Base-by-base conservation (phyloP, 768 basidiomycete genomes). In the Tricholoma saponaceum region DNA sequence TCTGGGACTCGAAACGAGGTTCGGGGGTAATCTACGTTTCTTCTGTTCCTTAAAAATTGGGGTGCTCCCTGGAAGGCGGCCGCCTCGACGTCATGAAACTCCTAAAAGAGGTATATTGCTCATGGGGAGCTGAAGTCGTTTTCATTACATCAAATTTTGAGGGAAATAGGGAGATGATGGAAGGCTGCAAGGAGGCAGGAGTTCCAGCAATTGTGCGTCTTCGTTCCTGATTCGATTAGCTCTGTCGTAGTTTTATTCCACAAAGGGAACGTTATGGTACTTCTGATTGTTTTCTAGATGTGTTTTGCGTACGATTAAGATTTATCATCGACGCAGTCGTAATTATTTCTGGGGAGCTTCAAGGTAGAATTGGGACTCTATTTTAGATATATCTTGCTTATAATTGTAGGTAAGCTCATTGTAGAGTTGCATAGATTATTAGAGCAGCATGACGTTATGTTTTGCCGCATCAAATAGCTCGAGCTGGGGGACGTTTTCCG, bases 1-100 rank as follows among this genome's bases (percentile, higher is more conserved):
- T 92, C 20, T 92, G 90, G 90, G 90, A 92, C 70, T 87, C 85
- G 13, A 91, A 85, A 69, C 79, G 84, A 69, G 88, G 89, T 74
- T n/a, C 52, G 58, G 18, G 35, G 12, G 20, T n/a, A 20, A 32
- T 33, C 18, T n/a, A 2, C 41, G 20, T 44, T 30, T 20, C 1
- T 18, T 7, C 7, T 18, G 18, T 18, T 16, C 20, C 18, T 14
- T 43, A 23, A 54, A 32, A 52, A 22, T 56, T 33, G 20, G 7
- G 8, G 6, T 52, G 20, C 26, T 46, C 53, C n/a, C 51, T 39
- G 0, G 51, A 37, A 82, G 80, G 81, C 2, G 87, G 90, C 20
- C 83, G 90, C 55, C 90, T 90, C 20, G 87, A 91, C 62, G 79
- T 83, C 5, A 88, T 91, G 86, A 83, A 89, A 69, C 76, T 92